Evolutionary conservation across 1,139 yeast genomes (phyloP), one percentile per base, ranked within the genome.

Genomic region (Candida dubliniensis): DNA sequence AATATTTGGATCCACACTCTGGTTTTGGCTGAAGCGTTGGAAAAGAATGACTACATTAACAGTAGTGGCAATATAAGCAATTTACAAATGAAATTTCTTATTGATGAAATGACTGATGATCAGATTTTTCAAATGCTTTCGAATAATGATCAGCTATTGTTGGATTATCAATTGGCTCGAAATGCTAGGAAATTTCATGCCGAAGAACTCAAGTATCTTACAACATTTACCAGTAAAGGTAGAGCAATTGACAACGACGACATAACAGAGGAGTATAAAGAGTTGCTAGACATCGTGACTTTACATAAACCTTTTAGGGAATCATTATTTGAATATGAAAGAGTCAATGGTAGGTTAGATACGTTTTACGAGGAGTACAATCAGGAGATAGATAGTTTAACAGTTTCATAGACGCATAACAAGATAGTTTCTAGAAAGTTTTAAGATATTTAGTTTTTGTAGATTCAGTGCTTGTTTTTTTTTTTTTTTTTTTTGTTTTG

Each of bases 261-360:
- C 5, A 31, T 31, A 11, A 15, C 25, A 2, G 25, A 15, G 2
- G 44, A 45, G 18, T 47, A 48, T 30, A 9, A 14, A 4, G 33
- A 41, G 8, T 37, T 48, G 23, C 24, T 48, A 13, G 31, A 38
- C 10, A 54, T 50, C 29, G 62, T 65, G 26, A 53, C 53, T 24
- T 57, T 65, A 59, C 53, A 59, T 26, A 49, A 49, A 34, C 69
- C 69, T 4, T 53, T 64, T 24, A 58, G 66, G 44, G 62, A 60
- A 45, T 54, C 65, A 2, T 54, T 64, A 31, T 66, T 57, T 47
- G 68, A 65, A 38, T 64, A 50, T 40, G 68, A 61, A 44, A 33
- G 34, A 25, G 36, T 47, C 12, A 39, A 42, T 26, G 37, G 41
- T 13, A 38, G 43, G 1, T 31, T 42, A 11, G 35, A 38, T 4